Evolutionary conservation across 2,329 filamentous ascomycete genomes (phyloP), one percentile per base, ranked within the genome.

Genomic region (Exophiala calicioides): DNA sequence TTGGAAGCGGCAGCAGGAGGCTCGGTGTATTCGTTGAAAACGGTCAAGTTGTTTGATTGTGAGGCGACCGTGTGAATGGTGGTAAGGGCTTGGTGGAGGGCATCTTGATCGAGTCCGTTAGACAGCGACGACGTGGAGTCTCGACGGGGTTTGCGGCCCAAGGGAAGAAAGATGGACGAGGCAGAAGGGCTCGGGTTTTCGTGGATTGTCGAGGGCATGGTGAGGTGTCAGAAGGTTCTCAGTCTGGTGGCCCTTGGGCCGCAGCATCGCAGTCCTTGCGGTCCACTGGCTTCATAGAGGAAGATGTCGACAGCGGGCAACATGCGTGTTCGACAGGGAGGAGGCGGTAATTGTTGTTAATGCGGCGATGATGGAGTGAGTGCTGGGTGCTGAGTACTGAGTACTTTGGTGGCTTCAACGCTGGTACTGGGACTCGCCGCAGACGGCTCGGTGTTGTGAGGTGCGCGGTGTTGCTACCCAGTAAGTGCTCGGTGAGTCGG

Each of bases 11-110:
- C 83, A 4, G 84, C 83, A 1, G 85, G 78, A 1, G 70, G 71
- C 42, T 62, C 66, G 5, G 86, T 87, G 61, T 95, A 90, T 62
- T 96, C 90, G 68, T 94, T 94, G 69, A 97, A 97, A 6, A 90
- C 94, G 2, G 91, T 97, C 36, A 97, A 76, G 24, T 83, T 81
- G 53, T 86, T 86, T 24, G 87, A 87, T 64, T 88, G 86, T 62
- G 87, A 94, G n/a, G 90, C 90, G 4, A 87, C 84, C 39, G 77
- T 89, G 67, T 96, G 91, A 57, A 96, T 95, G 60, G 88, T 84
- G 68, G 95, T 86, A 51, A 96, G 81, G 13, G 85, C 80, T 53
- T 88, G 81, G 24, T 86, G 82, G 27, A 91, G 76, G 47, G 87
- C 84, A 53, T 89, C 86, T 62, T 81, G 86, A 65, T 90, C 86